These are phyloP conservation scores for Suhomyces sp. DNA, from an alignment of 805 yeast genomes.

Conservation along the genomic window DNA sequence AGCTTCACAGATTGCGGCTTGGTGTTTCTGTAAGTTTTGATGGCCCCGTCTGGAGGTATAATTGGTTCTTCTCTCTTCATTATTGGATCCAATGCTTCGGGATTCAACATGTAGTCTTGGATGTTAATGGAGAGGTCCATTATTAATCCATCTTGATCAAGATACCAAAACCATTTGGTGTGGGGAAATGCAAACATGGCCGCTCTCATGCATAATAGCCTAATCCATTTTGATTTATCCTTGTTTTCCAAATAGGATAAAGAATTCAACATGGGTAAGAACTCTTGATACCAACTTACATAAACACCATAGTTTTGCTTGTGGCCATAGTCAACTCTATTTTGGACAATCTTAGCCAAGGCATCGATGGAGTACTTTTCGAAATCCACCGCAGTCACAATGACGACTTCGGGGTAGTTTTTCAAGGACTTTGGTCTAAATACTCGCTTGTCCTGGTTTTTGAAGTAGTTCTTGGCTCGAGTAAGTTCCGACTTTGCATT, in stretches of 20 bases:
- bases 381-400: slow-evolving; percentile 79
- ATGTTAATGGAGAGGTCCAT: slow-evolving; percentile 68
- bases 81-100: slow-evolving; percentile 59
- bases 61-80: slow-evolving; percentile 71
- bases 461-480: slow-evolving; percentile 54
- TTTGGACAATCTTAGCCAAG: slow-evolving; percentile 70
- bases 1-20: slow-evolving; percentile 54
- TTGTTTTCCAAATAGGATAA: slow-evolving; percentile 38
- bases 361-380: slow-evolving; percentile 59
- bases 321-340: slow-evolving; percentile 86
- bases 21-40: slow-evolving; percentile 64
- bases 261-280: slow-evolving; percentile 54
- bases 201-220: slow-evolving; percentile 64
- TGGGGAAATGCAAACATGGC: slow-evolving; percentile 94
- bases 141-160: slow-evolving; percentile 75
- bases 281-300: slow-evolving; percentile 83
- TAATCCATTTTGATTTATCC: slow-evolving; percentile 59
- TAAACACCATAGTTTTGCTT: slow-evolving; percentile 78
- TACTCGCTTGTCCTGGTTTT: slow-evolving; percentile 62
- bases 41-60: slow-evolving; percentile 62
- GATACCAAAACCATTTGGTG: slow-evolving; percentile 87
- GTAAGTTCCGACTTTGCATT: slow-evolving; percentile 42
- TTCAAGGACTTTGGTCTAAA: slow-evolving; percentile 34
- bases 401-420: slow-evolving; percentile 60
- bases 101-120: slow-evolving; percentile 54